Percentiles rank a stretch among this genome's conserved stretches.
These are phyloP conservation scores for Arthrinium puccinioides DNA, from an alignment of 2,329 filamentous ascomycete genomes.

Conservation along the genomic window DNA sequence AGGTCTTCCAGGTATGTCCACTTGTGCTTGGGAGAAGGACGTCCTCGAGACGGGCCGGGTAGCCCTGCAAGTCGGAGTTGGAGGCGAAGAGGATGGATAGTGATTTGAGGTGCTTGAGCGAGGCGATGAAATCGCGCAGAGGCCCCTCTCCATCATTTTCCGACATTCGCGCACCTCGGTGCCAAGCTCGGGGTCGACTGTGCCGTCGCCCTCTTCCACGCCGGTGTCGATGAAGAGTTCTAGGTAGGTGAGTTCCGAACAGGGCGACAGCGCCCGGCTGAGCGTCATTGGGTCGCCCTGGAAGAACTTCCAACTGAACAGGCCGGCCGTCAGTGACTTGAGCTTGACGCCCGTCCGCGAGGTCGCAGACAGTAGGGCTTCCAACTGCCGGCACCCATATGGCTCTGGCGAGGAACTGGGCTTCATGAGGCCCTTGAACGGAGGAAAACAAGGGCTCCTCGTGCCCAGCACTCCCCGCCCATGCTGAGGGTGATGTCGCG, in stretches of 20 bases:
- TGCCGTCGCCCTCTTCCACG: slow-evolving; percentile 3
- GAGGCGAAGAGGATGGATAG: slow-evolving; percentile 14
- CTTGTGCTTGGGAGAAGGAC: slow-evolving; percentile 14
- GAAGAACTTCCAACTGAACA: slow-evolving; percentile 18
- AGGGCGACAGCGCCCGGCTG: slow-evolving; percentile 11
- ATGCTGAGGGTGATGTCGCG: slow-evolving; percentile 13
- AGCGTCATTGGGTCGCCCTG: slow-evolving; percentile 9
- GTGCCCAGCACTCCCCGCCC: slow-evolving; percentile 8
- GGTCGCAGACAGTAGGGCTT: slow-evolving; percentile 15
- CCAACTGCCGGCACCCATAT: slow-evolving; percentile 13
- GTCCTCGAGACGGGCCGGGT: slow-evolving; percentile 9
- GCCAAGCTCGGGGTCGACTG: not conserved
- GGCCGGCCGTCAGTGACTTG: slow-evolving; percentile 11
- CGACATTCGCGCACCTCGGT: slow-evolving; percentile 10
- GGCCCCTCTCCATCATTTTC: slow-evolving; percentile 10
- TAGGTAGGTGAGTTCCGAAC: slow-evolving; percentile 14
- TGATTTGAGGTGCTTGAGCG: slow-evolving; percentile 13
- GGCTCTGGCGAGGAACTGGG: slow-evolving; percentile 7
- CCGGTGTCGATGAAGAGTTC: slow-evolving; percentile 13
- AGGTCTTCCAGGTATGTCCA: slow-evolving; percentile 16
- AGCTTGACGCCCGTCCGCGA: slow-evolving; percentile 9
- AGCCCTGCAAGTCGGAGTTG: slow-evolving; percentile 5
- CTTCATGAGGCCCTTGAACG: slow-evolving; percentile 1
- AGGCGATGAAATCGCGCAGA: slow-evolving; percentile 15
- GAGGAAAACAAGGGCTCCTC: not conserved